Evolutionary conservation across 2,329 filamentous ascomycete genomes (phyloP).

Genomic region (Xenosphaeropsis pyriputrescens): DNA sequence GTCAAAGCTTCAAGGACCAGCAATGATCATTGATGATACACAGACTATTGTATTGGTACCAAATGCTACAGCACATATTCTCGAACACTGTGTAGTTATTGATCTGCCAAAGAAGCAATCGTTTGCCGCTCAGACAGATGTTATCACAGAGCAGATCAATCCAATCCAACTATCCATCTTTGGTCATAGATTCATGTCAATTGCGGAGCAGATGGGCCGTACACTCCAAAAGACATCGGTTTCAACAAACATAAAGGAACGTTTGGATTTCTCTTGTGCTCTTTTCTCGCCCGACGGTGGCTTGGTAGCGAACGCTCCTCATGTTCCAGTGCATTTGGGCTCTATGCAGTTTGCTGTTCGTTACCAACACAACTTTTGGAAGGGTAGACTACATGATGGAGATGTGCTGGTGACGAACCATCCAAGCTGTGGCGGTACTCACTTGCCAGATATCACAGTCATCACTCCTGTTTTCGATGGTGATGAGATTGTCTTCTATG

Average conservation of each 20-base stretch:
- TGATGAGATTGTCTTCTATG: constrained; percentile 69
- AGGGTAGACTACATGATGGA: constrained; percentile 60
- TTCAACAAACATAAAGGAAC: constrained; percentile 69
- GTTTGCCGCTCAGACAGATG: constrained; percentile 12
- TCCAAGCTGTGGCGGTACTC: constrained; percentile 71
- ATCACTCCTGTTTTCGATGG: constrained; percentile 63
- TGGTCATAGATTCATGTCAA: constrained; percentile 72
- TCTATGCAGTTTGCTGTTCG: constrained; percentile 77
- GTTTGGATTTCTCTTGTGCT: constrained; percentile 72
- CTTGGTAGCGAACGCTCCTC: constrained; percentile 66
- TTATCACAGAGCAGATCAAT: constrained; percentile 31
- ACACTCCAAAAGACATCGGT: constrained; percentile 69
- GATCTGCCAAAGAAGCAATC: constrained; percentile 46
- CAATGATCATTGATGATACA: constrained; percentile 73
- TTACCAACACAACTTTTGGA: constrained; percentile 69
- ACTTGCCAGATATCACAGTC: constrained; percentile 72
- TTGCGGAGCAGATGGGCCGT: constrained; percentile 73
- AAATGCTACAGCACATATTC: constrained; percentile 57
- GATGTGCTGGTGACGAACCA: constrained; percentile 79
- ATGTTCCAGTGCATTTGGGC: constrained; percentile 68
- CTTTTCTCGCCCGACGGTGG: constrained; percentile 65
- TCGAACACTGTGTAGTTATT: constrained; percentile 80
- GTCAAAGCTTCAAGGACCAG: constrained; percentile 62
- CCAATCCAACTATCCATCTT: constrained; percentile 70
- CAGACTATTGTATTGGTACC: constrained; percentile 90